Percentiles rank a stretch among this genome's conserved stretches.
These are phyloP conservation scores for Metschnikowia gelsemii DNA, from an alignment of 805 yeast species.

Conservation along the genomic window DNA sequence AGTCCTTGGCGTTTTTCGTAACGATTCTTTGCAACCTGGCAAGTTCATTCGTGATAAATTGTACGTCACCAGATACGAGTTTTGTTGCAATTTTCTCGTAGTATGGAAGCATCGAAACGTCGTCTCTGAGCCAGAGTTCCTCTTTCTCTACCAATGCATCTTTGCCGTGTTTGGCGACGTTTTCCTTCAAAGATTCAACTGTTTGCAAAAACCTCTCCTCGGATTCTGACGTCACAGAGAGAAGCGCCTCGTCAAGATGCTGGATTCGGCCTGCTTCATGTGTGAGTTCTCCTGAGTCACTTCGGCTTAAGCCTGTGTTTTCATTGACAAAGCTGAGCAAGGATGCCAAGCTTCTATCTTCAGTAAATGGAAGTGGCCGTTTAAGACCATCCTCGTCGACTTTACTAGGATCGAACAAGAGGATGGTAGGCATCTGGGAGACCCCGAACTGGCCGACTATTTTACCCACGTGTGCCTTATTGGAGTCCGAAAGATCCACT, in stretches of 20 bases:
- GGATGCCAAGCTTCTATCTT: conserved; percentile 22
- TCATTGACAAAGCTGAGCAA: conserved; percentile 31
- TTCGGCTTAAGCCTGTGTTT: conserved; percentile 28
- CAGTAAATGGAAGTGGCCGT: conserved; percentile 29
- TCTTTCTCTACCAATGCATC: conserved; percentile 16
- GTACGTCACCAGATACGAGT: conserved; percentile 43
- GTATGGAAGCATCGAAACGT: conserved; percentile 36
- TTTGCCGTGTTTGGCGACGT: conserved; percentile 11
- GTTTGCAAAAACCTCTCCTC: conserved; percentile 6
- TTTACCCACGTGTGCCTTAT: conserved; percentile 17
- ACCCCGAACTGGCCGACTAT: conserved; percentile 35
- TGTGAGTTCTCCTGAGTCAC: conserved; percentile 33
- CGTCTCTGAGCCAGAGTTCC: conserved; percentile 19
- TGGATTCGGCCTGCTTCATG: conserved; percentile 33
- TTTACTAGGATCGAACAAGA: conserved; percentile 41
- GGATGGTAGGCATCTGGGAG: conserved; percentile 52
- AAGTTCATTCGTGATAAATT: conserved; percentile 32
- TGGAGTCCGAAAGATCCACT: conserved; percentile 26
- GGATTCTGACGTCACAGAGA: conserved; percentile 2
- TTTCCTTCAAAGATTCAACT: conserved; percentile 15
- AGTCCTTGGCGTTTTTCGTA: conserved; percentile 29
- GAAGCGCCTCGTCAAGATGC: conserved; percentile 21
- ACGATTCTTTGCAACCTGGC: conserved; percentile 46
- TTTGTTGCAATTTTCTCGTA: conserved; percentile 49
- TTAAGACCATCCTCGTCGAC: conserved; percentile 24